phyloP scores from a whole-genome alignment of 192 early-diverging fungal species.

The Coemansia sp. region DNA sequence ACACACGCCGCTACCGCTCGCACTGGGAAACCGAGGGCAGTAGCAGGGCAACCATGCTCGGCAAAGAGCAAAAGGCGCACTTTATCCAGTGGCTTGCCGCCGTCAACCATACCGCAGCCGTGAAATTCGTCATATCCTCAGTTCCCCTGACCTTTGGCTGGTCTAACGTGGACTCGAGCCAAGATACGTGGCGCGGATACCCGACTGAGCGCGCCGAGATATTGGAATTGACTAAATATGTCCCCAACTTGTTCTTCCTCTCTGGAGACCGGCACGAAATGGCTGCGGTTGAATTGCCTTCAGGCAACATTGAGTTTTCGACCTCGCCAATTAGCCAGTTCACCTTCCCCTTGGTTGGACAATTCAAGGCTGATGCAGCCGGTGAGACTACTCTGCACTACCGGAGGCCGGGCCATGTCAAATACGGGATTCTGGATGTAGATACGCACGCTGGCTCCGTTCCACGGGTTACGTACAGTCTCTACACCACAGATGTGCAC shows the following conservation, averaged over 20 bases:
- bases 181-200: conserved; percentile 57
- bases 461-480: conserved; percentile 44
- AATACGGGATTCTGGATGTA: conserved; percentile 54
- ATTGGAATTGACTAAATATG: conserved; percentile 29
- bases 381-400: conserved; percentile 48
- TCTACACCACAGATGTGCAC: conserved; percentile 47
- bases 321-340: conserved; percentile 55
- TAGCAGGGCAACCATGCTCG: conserved; percentile 38
- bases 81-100: conserved; percentile 47
- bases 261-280: conserved; percentile 59
- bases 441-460: conserved; percentile 39
- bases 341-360: conserved; percentile 44
- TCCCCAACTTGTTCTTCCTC: conserved; percentile 48
- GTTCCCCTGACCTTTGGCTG: conserved; percentile 52
- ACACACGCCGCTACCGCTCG: conserved; percentile 56
- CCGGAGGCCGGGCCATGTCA: conserved; percentile 46
- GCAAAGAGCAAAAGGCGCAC: conserved; percentile 44
- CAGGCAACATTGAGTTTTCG: conserved; percentile 53
- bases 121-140: conserved; percentile 53
- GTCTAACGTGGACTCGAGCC: conserved; percentile 41
- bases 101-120: conserved; percentile 52
- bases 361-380: conserved; percentile 23
- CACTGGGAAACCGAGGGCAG: conserved; percentile 17
- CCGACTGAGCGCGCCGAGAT: conserved; percentile 51
- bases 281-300: conserved; percentile 43